Evolutionary conservation across 495 filamentous ascomycete species (phyloP).

Genomic region (Annulohypoxylon nitens): DNA sequence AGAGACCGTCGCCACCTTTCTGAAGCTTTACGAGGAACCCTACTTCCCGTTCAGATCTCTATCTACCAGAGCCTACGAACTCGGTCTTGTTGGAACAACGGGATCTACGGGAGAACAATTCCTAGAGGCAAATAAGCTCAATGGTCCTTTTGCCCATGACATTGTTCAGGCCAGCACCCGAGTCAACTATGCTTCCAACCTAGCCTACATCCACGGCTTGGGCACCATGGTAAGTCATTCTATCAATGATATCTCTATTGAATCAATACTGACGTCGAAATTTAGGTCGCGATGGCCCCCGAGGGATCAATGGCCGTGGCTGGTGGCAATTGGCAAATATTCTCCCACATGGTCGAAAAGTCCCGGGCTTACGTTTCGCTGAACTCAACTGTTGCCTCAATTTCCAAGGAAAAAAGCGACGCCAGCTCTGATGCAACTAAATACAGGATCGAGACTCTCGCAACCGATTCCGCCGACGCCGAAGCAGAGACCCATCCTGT

Average conservation of each 20-base stretch:
- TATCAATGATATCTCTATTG: too few species aligned
- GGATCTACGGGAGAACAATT: constrained; percentile 77
- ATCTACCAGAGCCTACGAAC: constrained; percentile 70
- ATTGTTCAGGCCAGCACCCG: constrained; percentile 92
- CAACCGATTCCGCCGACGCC: constrained; percentile 42
- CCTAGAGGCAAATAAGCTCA: constrained; percentile 77
- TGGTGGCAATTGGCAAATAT: constrained; percentile 97
- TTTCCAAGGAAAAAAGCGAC: constrained; percentile 61
- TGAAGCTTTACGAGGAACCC: constrained; percentile 83
- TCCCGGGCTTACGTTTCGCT: constrained; percentile 71
- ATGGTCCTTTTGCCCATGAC: constrained; percentile 76
- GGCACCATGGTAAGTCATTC: constrained; percentile 83
- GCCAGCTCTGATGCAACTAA: constrained; percentile 45
- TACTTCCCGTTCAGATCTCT: constrained; percentile 87
- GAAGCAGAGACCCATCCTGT: constrained; percentile 51
- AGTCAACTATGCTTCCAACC: constrained; percentile 95
- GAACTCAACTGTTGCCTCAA: constrained; percentile 76
- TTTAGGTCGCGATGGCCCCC: constrained; percentile 76
- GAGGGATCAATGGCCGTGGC: constrained; percentile 83
- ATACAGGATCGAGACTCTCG: constrained; percentile 64
- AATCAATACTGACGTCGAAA: constrained; percentile 19
- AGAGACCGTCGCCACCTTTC: constrained; percentile 76
- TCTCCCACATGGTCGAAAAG: constrained; percentile 78
- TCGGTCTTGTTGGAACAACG: constrained; percentile 75
- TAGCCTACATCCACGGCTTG: constrained; percentile 85